Base-by-base conservation (phyloP, 2,329 filamentous ascomycete genomes). In the Fusarium circinatum region DNA sequence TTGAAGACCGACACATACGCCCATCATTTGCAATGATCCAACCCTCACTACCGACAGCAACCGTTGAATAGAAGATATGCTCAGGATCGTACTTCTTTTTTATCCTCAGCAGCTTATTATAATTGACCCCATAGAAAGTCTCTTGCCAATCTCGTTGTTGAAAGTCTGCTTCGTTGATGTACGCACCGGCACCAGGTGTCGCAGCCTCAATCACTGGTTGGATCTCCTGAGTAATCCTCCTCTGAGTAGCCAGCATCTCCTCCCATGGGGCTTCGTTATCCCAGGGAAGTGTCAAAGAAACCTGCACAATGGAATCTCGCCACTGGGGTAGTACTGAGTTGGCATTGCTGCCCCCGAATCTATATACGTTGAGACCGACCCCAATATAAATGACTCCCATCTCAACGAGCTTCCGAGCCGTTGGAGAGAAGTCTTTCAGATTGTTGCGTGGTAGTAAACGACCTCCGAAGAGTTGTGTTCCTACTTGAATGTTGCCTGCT, bases 141-240 rank as follows among this genome's bases (percentile, higher is more conserved):
- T 81, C 39, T 76, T 87, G 80, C 78, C 82, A 88, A 39, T 84
- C 66, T 1, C 77, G 78, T 70, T 87, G 81, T 38, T 80, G 79
- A 56, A 86, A 85, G 74, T 88, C 83, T 2, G 84, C 87, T 78
- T 90, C 88, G 68, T 88, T 89, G 80, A 87, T 81, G 71, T 88
- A 88, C 4, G 83, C 79, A 3, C 84, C 85, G 8, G 82, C 79
- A 1, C 80, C 82, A 1, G 85, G 84, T 0, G 85, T 85, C 12
- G 83, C 79, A 5, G 71, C 75, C 39, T 78, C 76, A 9, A 81
- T 71, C 0, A 78, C 38, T 2, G 79, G 77, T 24, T 76, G 71
- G 0, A 81, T 62, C 14, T 76, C 73, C 1, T 77, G 45, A 0
- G 79, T 81, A 24, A 82, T 80, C 9, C 58, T 75, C 48, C 68